Evolutionary conservation across 2,329 filamentous ascomycete species (phyloP).

Genomic region (Botryotinia convoluta): DNA sequence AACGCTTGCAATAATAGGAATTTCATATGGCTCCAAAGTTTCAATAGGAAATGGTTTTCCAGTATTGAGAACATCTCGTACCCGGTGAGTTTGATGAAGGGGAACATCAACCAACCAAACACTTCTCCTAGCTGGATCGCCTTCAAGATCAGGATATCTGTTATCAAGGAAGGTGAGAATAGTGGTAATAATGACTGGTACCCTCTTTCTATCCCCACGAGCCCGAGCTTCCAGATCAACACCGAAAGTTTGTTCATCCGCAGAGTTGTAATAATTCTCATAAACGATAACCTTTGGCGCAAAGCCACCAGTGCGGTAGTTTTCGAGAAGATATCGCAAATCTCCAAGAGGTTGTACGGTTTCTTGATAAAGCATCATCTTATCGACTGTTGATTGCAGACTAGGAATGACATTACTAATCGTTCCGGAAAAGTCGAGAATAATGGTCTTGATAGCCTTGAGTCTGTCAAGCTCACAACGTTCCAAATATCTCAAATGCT

Average conservation of each 20-base stretch:
- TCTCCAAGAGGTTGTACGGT: conserved; percentile 93
- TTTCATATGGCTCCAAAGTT: conserved; percentile 81
- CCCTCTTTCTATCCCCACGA: conserved; percentile 89
- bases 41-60: conserved; percentile 77
- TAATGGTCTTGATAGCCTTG: conserved; percentile 97
- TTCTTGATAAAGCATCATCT: conserved; percentile 99
- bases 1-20: conserved; percentile 88
- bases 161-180: conserved; percentile 94
- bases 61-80: conserved; percentile 81
- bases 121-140: conserved; percentile 84
- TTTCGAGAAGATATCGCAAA: conserved; percentile 90
- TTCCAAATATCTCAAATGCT: conserved; percentile 93
- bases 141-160: conserved; percentile 95
- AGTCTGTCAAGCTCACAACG: conserved; percentile 93
- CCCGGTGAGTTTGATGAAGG: conserved; percentile 76
- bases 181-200: conserved; percentile 87
- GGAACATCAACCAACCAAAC: conserved; percentile 96
- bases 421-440: conserved; percentile 94
- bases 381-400: conserved; percentile 91
- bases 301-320: conserved; percentile 92
- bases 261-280: conserved; percentile 98
- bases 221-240: conserved; percentile 96
- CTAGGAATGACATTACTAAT: conserved; percentile 98
- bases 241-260: conserved; percentile 96
- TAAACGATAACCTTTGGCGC: conserved; percentile 88